A percentile compares a stretch with the other conserved stretches of the same genome.
Conservation (phyloP, 306 rosid species). For the Potentilla sterilis region DNA sequence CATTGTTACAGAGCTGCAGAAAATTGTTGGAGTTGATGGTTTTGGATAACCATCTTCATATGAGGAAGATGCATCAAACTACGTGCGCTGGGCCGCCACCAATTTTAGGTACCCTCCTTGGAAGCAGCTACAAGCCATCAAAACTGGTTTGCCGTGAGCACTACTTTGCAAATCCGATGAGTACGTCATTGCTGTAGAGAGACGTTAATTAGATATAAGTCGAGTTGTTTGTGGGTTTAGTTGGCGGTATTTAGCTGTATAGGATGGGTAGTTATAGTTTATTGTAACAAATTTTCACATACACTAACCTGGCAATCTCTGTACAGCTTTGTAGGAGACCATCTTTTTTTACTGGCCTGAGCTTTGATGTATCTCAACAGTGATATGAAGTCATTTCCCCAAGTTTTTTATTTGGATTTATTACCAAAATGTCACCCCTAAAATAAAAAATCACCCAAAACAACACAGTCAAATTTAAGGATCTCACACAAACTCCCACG, state of each 20-base stretch:
- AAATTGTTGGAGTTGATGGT: constrained; percentile 75
- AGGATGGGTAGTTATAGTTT: neutral
- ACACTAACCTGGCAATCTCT: no score
- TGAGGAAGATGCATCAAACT: constrained; percentile 73
- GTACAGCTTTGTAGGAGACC: no score
- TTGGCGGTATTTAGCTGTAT: neutral
- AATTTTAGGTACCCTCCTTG: constrained; percentile 47
- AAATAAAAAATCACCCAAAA: no score
- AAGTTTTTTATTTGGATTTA: no score
- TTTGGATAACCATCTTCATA: constrained; percentile 61
- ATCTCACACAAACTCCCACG: neutral
- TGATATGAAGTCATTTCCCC: no score
- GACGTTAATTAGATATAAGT: neutral
- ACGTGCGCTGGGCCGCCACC: constrained; percentile 44
- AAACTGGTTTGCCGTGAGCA: constrained; percentile 56
- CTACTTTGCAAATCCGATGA: constrained; percentile 77
- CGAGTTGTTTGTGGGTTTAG: neutral
- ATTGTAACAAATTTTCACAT: neutral
- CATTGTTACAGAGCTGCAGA: constrained; percentile 68
- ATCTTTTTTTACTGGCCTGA: no score
- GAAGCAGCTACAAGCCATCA: constrained; percentile 39
- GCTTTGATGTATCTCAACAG: no score
- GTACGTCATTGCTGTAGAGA: constrained; percentile 58
- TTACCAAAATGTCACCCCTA: no score
- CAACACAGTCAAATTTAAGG: no score